phyloP scores from a whole-genome alignment of 257 asterid genomes.

The Penstemon newberryi region DNA sequence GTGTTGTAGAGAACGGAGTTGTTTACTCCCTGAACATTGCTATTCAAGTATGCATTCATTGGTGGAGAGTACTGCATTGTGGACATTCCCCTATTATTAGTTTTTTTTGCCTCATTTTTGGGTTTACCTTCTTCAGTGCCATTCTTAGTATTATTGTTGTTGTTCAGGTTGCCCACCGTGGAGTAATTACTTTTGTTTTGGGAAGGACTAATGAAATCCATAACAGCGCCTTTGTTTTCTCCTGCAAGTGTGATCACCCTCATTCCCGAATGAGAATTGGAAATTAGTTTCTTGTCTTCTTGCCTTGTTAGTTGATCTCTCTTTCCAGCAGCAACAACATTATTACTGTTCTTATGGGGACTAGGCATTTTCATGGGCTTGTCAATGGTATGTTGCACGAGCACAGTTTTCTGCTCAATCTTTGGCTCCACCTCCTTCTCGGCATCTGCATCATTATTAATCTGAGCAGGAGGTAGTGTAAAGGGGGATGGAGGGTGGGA shows the following conservation, averaged over 20 bases:
- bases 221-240: slow-evolving; percentile 75
- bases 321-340: slow-evolving; percentile 20
- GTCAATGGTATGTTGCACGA: slow-evolving; percentile 35
- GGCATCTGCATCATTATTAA: slow-evolving; percentile 18
- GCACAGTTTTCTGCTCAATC: slow-evolving; percentile 37
- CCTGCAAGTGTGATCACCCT: slow-evolving; percentile 69
- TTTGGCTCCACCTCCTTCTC: slow-evolving; percentile 24
- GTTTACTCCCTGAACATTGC: slow-evolving; percentile 83
- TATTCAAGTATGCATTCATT: slow-evolving; percentile 49
- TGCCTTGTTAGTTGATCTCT: slow-evolving; percentile 24
- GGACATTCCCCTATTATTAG: slow-evolving; percentile 16
- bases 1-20: slow-evolving; percentile 58
- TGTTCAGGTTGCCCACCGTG: slow-evolving; percentile 9
- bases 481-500: slow-evolving; percentile 52
- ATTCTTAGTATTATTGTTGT: slow-evolving; percentile 17
- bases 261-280: slow-evolving; percentile 35
- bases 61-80: slow-evolving; percentile 32
- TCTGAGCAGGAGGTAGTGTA: slow-evolving; percentile 39
- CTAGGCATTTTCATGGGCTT: slow-evolving; percentile 24
- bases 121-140: slow-evolving; percentile 34
- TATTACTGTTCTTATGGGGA: not conserved
- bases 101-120: slow-evolving; percentile 25
- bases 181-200: slow-evolving; percentile 33
- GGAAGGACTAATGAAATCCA: slow-evolving; percentile 48
- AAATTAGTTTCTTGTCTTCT: slow-evolving; percentile 29